Evolutionary conservation across 2,329 filamentous ascomycete genomes (phyloP), one percentile per base, ranked within the genome.

Genomic region (Trichophyton equinum): DNA sequence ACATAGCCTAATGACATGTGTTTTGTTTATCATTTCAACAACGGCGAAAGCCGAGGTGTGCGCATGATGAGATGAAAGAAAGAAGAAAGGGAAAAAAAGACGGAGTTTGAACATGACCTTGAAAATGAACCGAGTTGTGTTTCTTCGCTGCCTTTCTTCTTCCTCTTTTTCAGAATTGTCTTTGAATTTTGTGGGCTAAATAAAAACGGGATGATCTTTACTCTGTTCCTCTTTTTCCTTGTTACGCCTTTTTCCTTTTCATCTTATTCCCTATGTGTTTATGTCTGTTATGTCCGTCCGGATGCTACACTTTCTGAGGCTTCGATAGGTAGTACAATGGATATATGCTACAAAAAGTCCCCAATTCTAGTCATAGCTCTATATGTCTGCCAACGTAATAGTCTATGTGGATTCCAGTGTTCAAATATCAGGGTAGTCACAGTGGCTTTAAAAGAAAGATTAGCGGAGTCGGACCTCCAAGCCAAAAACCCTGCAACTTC

Each of bases 1-100:
- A 60, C 51, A 60, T 59, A 60, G 33, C 61, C 51, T 57, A 57
- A 57, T 57, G 55, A 57, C 30, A 42, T 57, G 11, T 57, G 55
- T 57, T 57, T 57, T 57, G 55, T 57, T 30, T 53, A 53, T 30
- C 49, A 53, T 33, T 30, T 53, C 49, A 53, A 53, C 22, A 25
- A 53, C 22, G 49, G 49, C 49, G 22, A 42, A 18, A 46, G 57
- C 27, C 38, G 44, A 8, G n/a, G 49, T 30, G 55, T 22, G 55
- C 40, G 55, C 11, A 57, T 20, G 38, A 57, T 40, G 59, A 59
- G 25, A 53, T 53, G 49, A 53, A 53, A 53, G n/a, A 44, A 38
- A 13, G 4, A 13, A 38, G 9, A 13, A 38, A 38, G 9, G 11
- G 2, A 38, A 38, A 33, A 38, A 13, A 38, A 9, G 33, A 33